Base-by-base conservation (phyloP, 1,284 basidiomycete genomes). In the Dichomitus squalens region DNA sequence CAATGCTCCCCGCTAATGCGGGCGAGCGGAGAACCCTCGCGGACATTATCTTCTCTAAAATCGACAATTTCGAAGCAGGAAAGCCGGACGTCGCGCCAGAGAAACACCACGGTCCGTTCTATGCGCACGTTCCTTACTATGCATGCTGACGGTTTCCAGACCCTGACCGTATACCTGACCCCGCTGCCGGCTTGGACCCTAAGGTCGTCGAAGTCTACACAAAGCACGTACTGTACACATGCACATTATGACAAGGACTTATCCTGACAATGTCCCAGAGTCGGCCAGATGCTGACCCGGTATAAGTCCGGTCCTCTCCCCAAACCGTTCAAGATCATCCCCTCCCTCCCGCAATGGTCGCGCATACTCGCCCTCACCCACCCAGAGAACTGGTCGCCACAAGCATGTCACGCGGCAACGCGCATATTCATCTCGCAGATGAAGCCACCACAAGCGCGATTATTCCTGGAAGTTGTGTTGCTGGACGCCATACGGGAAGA, bases 291-390 rank as follows among this genome's bases (percentile, higher is more conserved):
- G 60, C 83, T 99, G 33, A 90, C 86, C 43, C 88, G 90, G 54
- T 98, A 99, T 82, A 96, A 93, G 70, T 97, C 96, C 7, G 96
- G 96, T 2, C 90, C 95, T 1, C 81, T 99, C 0, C 97, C 97
- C 18, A 99, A 99, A 78, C 85, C 95, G 1, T 96, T 99, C 86
- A 99, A 99, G 80, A 94, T 99, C 58, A 91, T 99, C 31, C 97
- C 97, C 3, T 93, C 96, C 5, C 86, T 98, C 21, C 93, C 94
- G 6, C 90, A 93, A 63, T 99, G 97, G 97, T 95, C 96, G 7
- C 91, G 95, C 53, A 88, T 99, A 60, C 85, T 99, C 51, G 95
- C 96, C 29, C 84, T 99, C 51, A 99, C 97, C 18, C 82, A 85
- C 60, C 97, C 97, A 0, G 89, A 94, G 73, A 85, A 87, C 66